Evolutionary conservation across 139 green algal species (phyloP).

Genomic region (Micromonas pusilla): DNA sequence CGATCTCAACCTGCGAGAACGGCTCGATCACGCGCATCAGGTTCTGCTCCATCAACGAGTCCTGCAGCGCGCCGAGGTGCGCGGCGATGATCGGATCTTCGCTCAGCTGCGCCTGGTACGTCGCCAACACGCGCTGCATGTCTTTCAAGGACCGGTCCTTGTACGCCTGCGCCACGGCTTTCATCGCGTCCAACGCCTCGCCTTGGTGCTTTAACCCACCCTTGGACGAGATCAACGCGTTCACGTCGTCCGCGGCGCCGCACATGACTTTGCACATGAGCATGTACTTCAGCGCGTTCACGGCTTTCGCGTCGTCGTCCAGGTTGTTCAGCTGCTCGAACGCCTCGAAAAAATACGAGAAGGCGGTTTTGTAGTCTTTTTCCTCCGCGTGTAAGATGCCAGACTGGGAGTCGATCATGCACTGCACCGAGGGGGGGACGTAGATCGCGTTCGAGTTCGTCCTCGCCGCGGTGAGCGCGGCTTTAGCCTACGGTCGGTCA

Average conservation of each 20-base stretch:
- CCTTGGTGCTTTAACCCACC: slow-evolving; percentile 85
- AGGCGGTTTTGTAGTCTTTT: slow-evolving; percentile 97
- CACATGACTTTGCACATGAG: slow-evolving; percentile 84
- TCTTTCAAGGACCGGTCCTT: slow-evolving; percentile 70
- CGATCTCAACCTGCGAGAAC: slow-evolving; percentile 85
- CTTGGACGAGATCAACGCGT: slow-evolving; percentile 83
- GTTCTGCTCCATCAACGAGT: slow-evolving; percentile 55
- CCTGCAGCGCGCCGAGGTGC: slow-evolving; percentile 74
- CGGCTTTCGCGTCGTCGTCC: slow-evolving; percentile 65
- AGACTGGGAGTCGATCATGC: slow-evolving; percentile 65
- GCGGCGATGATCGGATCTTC: slow-evolving; percentile 79
- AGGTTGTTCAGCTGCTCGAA: slow-evolving; percentile 83
- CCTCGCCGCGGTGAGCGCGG: slow-evolving; percentile 82
- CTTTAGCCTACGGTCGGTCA: too few relatives aligned
- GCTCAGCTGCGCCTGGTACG: slow-evolving; percentile 67
- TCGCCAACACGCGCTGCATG: slow-evolving; percentile 64
- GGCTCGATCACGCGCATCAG: slow-evolving; percentile 83
- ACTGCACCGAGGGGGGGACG: slow-evolving; percentile 80
- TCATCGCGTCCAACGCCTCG: slow-evolving; percentile 81
- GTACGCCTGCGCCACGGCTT: slow-evolving; percentile 78
- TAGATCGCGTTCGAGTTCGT: slow-evolving; percentile 97
- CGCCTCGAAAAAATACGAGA: slow-evolving; percentile 97
- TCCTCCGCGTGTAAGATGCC: slow-evolving; percentile 94
- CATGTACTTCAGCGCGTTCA: slow-evolving; percentile 94
- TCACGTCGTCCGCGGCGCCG: slow-evolving; percentile 61